Conservation (phyloP, 2,329 filamentous ascomycete genomes). For the Madurella fahalii region DNA sequence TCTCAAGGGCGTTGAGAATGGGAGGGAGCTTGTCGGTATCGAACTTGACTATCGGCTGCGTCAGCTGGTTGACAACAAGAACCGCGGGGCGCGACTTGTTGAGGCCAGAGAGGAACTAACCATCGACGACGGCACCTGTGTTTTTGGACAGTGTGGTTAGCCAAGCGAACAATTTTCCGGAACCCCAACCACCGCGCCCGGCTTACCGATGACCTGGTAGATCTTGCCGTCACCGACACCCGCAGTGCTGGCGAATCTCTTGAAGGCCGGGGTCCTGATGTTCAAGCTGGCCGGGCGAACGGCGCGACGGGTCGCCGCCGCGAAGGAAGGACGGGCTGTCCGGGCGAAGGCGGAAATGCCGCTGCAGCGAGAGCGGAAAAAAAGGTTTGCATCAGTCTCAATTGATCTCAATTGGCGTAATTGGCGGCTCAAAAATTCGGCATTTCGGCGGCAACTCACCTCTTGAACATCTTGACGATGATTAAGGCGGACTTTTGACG, state of each 20-base stretch:
- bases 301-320: constrained; percentile 55
- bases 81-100: constrained; percentile 10
- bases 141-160: constrained; percentile 61
- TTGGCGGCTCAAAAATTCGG: background rate
- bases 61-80: constrained; percentile 16
- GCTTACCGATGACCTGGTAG: constrained; percentile 54
- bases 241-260: constrained; percentile 56
- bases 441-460: constrained; percentile 50
- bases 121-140: constrained; percentile 99
- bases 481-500: constrained; percentile 52
- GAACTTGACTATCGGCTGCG: constrained; percentile 77
- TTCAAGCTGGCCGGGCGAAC: constrained; percentile 54
- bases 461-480: constrained; percentile 80
- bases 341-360: constrained; percentile 62
- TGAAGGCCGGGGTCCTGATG: constrained; percentile 52
- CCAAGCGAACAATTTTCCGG: constrained; percentile 35
- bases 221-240: constrained; percentile 62
- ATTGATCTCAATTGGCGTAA: constrained; percentile 36
- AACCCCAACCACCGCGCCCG: constrained; percentile 6
- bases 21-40: constrained; percentile 86
- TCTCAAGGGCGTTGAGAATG: constrained; percentile 96
- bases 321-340: constrained; percentile 58
- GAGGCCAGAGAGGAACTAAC: constrained; percentile 51
- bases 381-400: constrained; percentile 40
- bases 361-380: constrained; percentile 43